A percentile compares a stretch with the other conserved stretches of the same genome.
These are phyloP conservation scores for Backusella australiensis DNA, from an alignment of 192 early-diverging fungal genomes.

Conservation along the genomic window DNA sequence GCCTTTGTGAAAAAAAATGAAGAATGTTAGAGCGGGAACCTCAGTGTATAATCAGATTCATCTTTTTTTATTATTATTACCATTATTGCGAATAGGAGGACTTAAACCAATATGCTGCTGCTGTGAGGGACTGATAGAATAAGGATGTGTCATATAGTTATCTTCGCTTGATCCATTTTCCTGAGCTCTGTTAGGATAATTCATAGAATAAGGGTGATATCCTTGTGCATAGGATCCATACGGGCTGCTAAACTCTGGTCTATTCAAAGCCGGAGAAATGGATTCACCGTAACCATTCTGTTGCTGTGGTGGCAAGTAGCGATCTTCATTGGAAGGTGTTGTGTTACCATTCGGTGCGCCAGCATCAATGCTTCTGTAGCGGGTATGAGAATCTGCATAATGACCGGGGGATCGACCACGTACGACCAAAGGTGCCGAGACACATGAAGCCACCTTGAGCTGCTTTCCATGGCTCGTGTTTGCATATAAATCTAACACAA, in stretches of 20 bases:
- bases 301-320: not conserved
- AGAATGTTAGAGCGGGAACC: not conserved
- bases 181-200: not conserved
- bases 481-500: conserved; percentile 72
- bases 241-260: not conserved
- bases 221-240: conserved; percentile 2
- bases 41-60: not conserved
- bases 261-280: not conserved
- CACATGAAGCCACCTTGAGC: conserved; percentile 57
- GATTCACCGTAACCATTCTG: not conserved
- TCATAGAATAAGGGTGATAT: not conserved
- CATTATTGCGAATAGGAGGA: not conserved
- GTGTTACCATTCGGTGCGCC: conserved; percentile 6
- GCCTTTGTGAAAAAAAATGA: too few relatives aligned
- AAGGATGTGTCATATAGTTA: conserved; percentile 8
- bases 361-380: conserved; percentile 27
- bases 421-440: conserved; percentile 81
- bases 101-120: not conserved
- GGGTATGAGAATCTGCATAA: conserved; percentile 60
- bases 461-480: conserved; percentile 54
- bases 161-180: conserved; percentile 5
- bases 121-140: not conserved
- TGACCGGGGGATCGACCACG: conserved; percentile 89
- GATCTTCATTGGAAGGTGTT: not conserved
- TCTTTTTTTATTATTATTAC: not conserved